These are phyloP conservation scores for Phlebiopsis gigantea DNA, from an alignment of 768 basidiomycete genomes.

Conservation along the genomic window DNA sequence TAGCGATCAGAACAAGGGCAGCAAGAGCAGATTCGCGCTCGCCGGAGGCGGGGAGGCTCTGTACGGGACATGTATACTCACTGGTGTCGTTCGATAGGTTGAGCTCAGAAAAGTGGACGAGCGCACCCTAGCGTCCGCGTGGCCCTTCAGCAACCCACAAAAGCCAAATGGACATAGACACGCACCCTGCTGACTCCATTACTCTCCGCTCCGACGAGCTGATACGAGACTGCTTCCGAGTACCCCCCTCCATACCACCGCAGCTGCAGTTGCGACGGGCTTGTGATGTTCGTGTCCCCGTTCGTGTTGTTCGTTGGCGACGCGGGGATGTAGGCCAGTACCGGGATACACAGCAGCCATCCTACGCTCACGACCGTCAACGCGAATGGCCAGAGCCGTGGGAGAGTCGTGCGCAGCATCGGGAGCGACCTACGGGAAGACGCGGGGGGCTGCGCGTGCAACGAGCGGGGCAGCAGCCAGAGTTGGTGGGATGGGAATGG, in stretches of 20 bases:
- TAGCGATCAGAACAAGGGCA: background rate
- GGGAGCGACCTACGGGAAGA: background rate
- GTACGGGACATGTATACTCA: constrained; percentile 22
- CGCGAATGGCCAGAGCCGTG: background rate
- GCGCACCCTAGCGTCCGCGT: constrained; percentile 50
- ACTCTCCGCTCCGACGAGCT: constrained; percentile 47
- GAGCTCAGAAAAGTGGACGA: constrained; percentile 80
- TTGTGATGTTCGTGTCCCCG: constrained; percentile 45
- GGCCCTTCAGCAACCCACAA: background rate
- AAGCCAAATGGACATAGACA: background rate
- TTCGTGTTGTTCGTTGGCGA: constrained; percentile 61
- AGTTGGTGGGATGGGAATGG: constrained; percentile 33
- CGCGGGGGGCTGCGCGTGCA: background rate
- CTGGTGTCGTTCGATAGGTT: constrained; percentile 42
- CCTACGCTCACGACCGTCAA: background rate
- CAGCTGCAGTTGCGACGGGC: constrained; percentile 51
- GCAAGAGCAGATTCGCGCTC: background rate
- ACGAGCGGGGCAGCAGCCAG: background rate
- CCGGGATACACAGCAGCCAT: constrained; percentile 3
- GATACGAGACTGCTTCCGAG: constrained; percentile 45
- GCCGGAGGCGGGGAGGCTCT: background rate
- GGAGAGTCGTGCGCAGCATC: background rate
- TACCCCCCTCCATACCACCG: constrained; percentile 54
- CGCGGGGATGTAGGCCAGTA: constrained; percentile 64
- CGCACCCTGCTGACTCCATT: constrained; percentile 53